Evolutionary conservation across 805 yeast genomes (phyloP).

Genomic region (Starmerella floris): DNA sequence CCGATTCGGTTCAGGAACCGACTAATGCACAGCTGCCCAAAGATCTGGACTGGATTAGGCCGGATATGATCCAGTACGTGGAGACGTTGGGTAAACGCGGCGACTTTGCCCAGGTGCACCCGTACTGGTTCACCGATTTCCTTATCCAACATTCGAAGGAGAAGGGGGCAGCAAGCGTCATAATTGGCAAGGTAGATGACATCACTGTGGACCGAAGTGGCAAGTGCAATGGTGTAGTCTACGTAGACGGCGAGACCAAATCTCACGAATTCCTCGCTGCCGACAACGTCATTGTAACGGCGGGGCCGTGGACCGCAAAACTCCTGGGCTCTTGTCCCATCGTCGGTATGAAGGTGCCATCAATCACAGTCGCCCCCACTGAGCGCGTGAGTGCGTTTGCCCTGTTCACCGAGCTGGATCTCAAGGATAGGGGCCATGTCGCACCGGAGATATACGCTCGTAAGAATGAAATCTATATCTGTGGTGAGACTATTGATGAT

Average conservation of each 20-base stretch:
- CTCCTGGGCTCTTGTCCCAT: constrained; percentile 88
- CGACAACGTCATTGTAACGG: constrained; percentile 68
- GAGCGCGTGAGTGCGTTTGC: constrained; percentile 83
- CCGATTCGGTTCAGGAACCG: constrained; percentile 8
- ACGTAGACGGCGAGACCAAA: constrained; percentile 22
- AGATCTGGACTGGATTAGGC: constrained; percentile 65
- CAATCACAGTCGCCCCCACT: constrained; percentile 78
- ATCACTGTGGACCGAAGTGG: constrained; percentile 52
- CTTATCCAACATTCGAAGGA: constrained; percentile 68
- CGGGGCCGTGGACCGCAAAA: constrained; percentile 96
- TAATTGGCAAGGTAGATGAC: constrained; percentile 71
- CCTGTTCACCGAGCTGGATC: constrained; percentile 76
- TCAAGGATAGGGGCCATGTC: constrained; percentile 49
- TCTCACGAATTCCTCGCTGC: constrained; percentile 32
- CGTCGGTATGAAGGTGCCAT: constrained; percentile 86
- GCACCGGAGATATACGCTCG: constrained; percentile 93
- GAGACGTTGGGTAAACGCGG: constrained; percentile 69
- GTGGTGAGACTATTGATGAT: constrained; percentile 89
- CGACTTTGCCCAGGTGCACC: constrained; percentile 94
- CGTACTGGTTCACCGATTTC: constrained; percentile 81
- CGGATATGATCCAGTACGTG: constrained; percentile 54
- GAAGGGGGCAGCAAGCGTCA: constrained; percentile 67
- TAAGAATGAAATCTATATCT: constrained; percentile 87
- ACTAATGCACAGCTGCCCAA: constrained; percentile 36
- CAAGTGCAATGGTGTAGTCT: constrained; percentile 59